Base-by-base conservation (phyloP, 108 stramenopile genomes). In the Aureococcus anophagefferens region DNA sequence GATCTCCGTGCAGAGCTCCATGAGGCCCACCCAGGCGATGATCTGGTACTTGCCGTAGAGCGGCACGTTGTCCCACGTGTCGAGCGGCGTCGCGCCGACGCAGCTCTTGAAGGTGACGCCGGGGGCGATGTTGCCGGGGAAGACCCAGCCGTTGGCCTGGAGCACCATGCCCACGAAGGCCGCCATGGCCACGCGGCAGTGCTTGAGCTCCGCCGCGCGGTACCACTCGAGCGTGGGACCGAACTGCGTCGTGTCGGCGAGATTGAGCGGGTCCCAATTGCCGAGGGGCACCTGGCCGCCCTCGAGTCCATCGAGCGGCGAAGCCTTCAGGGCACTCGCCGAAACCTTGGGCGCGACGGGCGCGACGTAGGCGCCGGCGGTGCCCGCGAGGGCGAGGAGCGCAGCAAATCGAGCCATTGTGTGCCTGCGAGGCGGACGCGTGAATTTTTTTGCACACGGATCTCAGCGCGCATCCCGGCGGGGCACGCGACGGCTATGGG, bases 21-120 rank as follows among this genome's bases (percentile, higher is more conserved):
- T 77, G 83, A 90, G 87, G 33, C 87, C 84, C 72, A 90, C 72
- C 69, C 88, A 87, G 62, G 85, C 83, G 74, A 90, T 84, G 83
- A 90, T 90, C 83, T 90, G 89, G 87, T 87, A 90, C 85, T 87
- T 90, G 78, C 87, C 87, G 11, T 87, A 83, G 72, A 85, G 85
- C 29, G 85, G 76, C 30, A 90, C 78, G 15, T 86, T 85, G 80
- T 88, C 89, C 89, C 89, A 90, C 68, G 86, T 83, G 59, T 87
- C 86, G 30, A 84, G 83, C 15, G 81, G 81, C 67, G 35, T 36
- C 67, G 21, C 51, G 21, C 21, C 25, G 21, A 25, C 7, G 21
- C 51, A 59, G 51, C 51, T 59, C 51, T 59, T 16, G 7, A 3
- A 34, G 63, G 59, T 25, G 32, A 25, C 51, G 51, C 21, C 51